phyloP scores from a whole-genome alignment of 177 flowering plant genomes.

The Vitis hybrid region DNA sequence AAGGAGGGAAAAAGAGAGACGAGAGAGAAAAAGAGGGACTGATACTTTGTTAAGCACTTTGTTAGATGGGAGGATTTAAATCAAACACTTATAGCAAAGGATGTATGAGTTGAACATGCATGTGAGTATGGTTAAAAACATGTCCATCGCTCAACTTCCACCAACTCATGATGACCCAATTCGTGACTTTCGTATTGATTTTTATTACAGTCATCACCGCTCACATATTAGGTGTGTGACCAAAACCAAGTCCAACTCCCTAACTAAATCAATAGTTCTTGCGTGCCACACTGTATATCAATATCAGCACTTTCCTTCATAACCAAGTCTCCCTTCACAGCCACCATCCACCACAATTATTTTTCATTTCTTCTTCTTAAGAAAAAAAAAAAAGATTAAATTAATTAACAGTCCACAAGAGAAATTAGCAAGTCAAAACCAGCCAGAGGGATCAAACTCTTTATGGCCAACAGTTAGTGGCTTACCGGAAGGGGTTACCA shows the following conservation, averaged over 20 bases:
- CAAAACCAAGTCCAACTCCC: too few relatives aligned
- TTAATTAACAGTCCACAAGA: not conserved
- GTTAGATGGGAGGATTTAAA: not conserved
- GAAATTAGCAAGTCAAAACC: too few relatives aligned
- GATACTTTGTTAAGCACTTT: not conserved
- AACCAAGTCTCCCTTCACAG: too few relatives aligned
- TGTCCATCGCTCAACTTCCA: constrained; percentile 25
- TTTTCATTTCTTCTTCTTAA: too few relatives aligned
- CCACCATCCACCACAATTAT: too few relatives aligned
- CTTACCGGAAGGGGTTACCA: constrained; percentile 7
- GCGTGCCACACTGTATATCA: too few relatives aligned
- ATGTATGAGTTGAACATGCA: constrained; percentile 16
- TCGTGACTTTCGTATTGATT: constrained; percentile 5
- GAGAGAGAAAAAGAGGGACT: constrained; percentile 4
- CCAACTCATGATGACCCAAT: constrained; percentile 8
- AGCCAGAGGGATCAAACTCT: not conserved
- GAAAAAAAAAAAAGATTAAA: too few relatives aligned
- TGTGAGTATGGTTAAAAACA: constrained; percentile 22
- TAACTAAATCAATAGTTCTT: too few relatives aligned
- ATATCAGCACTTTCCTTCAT: too few relatives aligned
- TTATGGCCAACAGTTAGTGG: constrained; percentile 19
- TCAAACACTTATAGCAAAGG: not conserved
- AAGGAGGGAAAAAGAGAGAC: constrained; percentile 7
- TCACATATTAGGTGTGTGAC: constrained; percentile 7
- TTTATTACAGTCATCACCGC: constrained; percentile 14